phyloP scores from a whole-genome alignment of 345 rosid species.

The Nasturtium officinale region DNA sequence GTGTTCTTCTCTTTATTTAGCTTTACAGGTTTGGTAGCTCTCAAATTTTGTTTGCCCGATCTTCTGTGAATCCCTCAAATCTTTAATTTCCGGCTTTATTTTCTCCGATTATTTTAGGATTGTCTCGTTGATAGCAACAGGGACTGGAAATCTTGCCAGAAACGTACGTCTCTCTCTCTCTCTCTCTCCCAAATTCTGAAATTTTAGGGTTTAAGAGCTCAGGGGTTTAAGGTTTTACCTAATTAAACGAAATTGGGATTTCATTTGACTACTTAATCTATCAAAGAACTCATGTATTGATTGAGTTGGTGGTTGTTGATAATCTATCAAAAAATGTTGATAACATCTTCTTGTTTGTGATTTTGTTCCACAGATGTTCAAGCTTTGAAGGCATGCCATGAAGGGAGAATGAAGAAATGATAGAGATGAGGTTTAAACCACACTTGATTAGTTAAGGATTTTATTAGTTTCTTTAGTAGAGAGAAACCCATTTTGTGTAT shows the following conservation, averaged over 20 bases:
- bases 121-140: conserved; percentile 72
- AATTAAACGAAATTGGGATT: neutral
- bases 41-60: too few relatives aligned
- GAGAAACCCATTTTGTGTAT: neutral
- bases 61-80: conserved; percentile 21
- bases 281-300: neutral
- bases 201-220: conserved; percentile 18
- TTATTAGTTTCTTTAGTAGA: neutral
- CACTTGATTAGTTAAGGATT: conserved; percentile 5
- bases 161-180: conserved; percentile 45
- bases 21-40: too few relatives aligned
- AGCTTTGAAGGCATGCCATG: conserved; percentile 40
- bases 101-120: conserved; percentile 50
- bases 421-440: conserved; percentile 9
- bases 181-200: conserved; percentile 5
- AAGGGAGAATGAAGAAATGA: conserved; percentile 46
- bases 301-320: too few relatives aligned
- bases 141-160: conserved; percentile 89
- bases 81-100: conserved; percentile 19
- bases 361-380: conserved; percentile 42
- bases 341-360: conserved; percentile 13
- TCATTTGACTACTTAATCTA: neutral
- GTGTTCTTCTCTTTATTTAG: conserved; percentile 73
- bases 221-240: conserved; percentile 14
- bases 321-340: too few relatives aligned